Evolutionary conservation across 73 alveolate genomes (phyloP).

Genomic region (Paramecium bursaria): DNA sequence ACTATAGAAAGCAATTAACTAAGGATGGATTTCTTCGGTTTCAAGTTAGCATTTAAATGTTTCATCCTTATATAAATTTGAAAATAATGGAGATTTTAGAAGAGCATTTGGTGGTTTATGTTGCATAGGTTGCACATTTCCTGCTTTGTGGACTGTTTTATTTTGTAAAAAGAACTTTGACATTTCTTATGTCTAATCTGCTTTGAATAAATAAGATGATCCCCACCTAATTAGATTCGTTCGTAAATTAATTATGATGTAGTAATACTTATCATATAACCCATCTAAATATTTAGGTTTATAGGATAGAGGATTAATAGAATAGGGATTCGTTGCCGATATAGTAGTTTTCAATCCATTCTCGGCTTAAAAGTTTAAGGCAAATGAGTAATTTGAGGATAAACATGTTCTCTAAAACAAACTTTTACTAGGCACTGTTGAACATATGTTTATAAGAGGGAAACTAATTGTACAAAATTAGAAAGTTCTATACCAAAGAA

Average conservation of each 20-base stretch:
- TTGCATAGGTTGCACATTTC: background rate
- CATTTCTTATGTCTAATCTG: background rate
- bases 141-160: constrained; percentile 25
- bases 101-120: constrained; percentile 23
- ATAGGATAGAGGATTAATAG: constrained; percentile 5
- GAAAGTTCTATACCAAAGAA: no score
- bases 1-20: background rate
- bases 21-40: background rate
- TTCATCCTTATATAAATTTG: constrained; percentile 1
- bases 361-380: background rate
- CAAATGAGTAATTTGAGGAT: background rate
- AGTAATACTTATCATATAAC: background rate
- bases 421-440: constrained; percentile 9
- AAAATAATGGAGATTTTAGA: constrained; percentile 26
- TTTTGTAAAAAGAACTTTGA: constrained; percentile 26
- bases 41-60: constrained; percentile 25
- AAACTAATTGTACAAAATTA: no score
- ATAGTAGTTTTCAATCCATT: constrained; percentile 16
- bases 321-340: background rate
- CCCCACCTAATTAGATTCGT: background rate
- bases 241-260: background rate
- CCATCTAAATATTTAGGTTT: constrained; percentile 18
- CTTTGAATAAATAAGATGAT: background rate
- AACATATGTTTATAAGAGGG: constrained; percentile 10
- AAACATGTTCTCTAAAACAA: background rate